These are phyloP conservation scores for Pythium rhizo-oryzae DNA, from an alignment of 352 stramenopile species.

Conservation along the genomic window DNA sequence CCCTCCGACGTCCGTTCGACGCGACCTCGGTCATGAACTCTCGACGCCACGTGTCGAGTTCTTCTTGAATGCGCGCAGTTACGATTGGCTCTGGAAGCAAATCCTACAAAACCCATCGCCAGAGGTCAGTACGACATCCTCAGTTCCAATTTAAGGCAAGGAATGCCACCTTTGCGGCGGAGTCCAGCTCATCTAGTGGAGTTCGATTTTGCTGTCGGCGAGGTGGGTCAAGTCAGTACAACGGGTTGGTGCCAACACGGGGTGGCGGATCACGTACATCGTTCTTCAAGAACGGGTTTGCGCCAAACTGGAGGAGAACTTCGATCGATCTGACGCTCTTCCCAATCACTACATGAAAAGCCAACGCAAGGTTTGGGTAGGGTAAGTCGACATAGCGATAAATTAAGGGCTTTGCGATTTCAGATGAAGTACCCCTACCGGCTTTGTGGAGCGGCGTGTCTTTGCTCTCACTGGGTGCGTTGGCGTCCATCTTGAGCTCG, in stretches of 20 bases:
- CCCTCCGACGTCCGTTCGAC: conserved; percentile 1
- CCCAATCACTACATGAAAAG: conserved; percentile 29
- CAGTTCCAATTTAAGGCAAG: not conserved
- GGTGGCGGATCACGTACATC: conserved; percentile 36
- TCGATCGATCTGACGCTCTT: conserved; percentile 62
- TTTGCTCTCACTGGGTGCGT: conserved; percentile 61
- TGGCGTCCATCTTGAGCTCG: conserved; percentile 55
- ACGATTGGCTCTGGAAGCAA: conserved; percentile 25
- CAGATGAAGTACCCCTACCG: conserved; percentile 31
- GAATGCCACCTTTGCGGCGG: conserved; percentile 35
- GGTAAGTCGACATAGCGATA: not conserved
- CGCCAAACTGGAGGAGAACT: conserved; percentile 61
- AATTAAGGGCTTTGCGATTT: not conserved
- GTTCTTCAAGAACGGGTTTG: conserved; percentile 60
- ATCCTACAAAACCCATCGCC: conserved; percentile 17
- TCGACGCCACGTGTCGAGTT: conserved; percentile 27
- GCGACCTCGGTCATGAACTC: conserved; percentile 30
- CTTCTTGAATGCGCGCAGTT: conserved; percentile 30
- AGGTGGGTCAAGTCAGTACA: not conserved
- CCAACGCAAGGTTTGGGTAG: not conserved
- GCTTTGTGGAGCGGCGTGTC: conserved; percentile 84
- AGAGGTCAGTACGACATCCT: not conserved
- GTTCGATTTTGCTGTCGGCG: conserved; percentile 62
- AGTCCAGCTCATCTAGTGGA: conserved; percentile 63
- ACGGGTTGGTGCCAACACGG: not conserved